Base-by-base conservation (phyloP, 495 filamentous ascomycete species). In the Aspergillus indologenus region DNA sequence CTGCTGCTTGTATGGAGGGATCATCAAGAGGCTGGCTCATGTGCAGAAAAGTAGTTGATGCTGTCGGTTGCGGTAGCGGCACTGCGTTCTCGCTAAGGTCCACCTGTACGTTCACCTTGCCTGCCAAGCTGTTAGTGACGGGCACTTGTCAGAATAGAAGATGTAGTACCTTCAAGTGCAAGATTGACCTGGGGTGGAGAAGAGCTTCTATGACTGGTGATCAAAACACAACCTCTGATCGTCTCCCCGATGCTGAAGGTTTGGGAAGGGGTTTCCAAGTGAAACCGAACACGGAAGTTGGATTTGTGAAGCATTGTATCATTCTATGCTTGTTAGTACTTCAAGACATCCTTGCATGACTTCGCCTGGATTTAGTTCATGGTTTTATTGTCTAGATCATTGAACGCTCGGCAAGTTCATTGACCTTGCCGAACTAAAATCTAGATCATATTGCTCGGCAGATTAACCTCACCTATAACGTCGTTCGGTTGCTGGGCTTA, bases 31-130 rank as follows among this genome's bases (percentile, higher is more conserved):
- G 57, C 23, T 59, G 48, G 11, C 19, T 18, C 40, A 59, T 53
- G n/a, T 34, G 48, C 20, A 59, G 42, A 12, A 59, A 59, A 15
- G 57, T 59, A 14, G 45, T 43, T 17, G 22, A 53, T 21, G 49
- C 49, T 17, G 14, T 45, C 3, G 48, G 31, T 2, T 34, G 48
- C 21, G 57, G 34, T 11, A 59, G 48, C 45, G 57, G 54, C 20
- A 53, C 50, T 23, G 53, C 58, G 42, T 40, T 58, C 20, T 44
- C 43, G 22, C 43, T 61, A 15, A 12, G 56, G 26, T 57, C 48
- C 6, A 57, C 44, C 4, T 49, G n/a, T 46, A 57, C 19, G 7
- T 26, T 46, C n/a, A 48, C 51, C 40, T 44, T 57, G 31, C 59
- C 59, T 61, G 42, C 5, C 1, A 19, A 15, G 17, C 45, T 3